Percentiles rank a stretch among this genome's conserved stretches.
These are phyloP conservation scores for Cenchrus purpureus DNA, from an alignment of 176 grass and related monocot species.

Conservation along the genomic window DNA sequence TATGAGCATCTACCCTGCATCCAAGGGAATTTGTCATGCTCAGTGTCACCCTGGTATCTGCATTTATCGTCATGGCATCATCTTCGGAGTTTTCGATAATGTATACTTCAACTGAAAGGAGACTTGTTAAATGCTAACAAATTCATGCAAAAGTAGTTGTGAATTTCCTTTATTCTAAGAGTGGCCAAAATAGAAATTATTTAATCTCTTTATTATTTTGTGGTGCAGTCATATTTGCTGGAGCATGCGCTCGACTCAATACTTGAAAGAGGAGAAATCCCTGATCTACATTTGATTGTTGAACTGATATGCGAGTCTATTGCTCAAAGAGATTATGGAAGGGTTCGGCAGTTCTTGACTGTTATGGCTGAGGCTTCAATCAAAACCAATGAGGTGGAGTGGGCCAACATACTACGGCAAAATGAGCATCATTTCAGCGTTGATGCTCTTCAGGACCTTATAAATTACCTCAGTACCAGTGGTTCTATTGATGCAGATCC, in stretches of 20 bases:
- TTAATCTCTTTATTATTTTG: slow-evolving; percentile 27
- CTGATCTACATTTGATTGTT: slow-evolving; percentile 40
- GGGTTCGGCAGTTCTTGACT: slow-evolving; percentile 45
- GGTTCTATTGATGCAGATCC: slow-evolving; percentile 18
- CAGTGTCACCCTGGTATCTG: background rate
- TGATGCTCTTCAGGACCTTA: slow-evolving; percentile 25
- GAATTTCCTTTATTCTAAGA: background rate
- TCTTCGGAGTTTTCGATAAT: background rate
- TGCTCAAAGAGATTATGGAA: slow-evolving; percentile 37
- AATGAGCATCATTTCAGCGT: slow-evolving; percentile 44
- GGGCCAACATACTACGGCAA: slow-evolving; percentile 50
- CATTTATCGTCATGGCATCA: background rate
- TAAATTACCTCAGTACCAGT: slow-evolving; percentile 28
- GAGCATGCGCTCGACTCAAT: slow-evolving; percentile 53
- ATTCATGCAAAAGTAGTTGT: background rate
- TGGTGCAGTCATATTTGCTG: slow-evolving; percentile 49
- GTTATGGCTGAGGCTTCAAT: slow-evolving; percentile 41
- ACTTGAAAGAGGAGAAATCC: slow-evolving; percentile 54
- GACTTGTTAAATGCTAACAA: slow-evolving; percentile 5
- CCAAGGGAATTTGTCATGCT: background rate
- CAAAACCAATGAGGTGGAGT: slow-evolving; percentile 39
- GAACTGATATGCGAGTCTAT: slow-evolving; percentile 55
- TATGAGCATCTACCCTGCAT: background rate
- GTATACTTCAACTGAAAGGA: slow-evolving; percentile 11
- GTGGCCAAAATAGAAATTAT: slow-evolving; percentile 14